A percentile compares a stretch with the other conserved stretches of the same genome.
Conservation (phyloP, 2,329 filamentous ascomycete genomes). For the Fusarium anthophilum region DNA sequence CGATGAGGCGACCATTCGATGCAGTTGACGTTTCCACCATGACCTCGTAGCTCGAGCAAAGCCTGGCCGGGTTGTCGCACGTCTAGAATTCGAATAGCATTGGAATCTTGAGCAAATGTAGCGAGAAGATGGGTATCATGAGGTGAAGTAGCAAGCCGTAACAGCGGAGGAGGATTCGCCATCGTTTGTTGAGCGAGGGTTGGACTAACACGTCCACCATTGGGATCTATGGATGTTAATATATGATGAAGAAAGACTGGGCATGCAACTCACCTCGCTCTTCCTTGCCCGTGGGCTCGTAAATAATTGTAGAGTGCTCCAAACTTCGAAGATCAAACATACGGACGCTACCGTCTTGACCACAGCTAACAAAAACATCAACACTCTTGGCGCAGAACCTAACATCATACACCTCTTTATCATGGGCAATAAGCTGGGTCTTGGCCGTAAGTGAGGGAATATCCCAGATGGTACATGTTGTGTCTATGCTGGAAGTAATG, state of each 20-base stretch:
- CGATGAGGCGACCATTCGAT: slow-evolving; percentile 94
- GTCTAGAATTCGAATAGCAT: slow-evolving; percentile 91
- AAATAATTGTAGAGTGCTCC: slow-evolving; percentile 98
- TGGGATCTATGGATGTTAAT: slow-evolving; percentile 54
- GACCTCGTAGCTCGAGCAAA: slow-evolving; percentile 89
- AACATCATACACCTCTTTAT: slow-evolving; percentile 99
- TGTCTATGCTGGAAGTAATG: slow-evolving; percentile 98
- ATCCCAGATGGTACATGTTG: slow-evolving; percentile 99
- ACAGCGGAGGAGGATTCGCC: slow-evolving; percentile 77
- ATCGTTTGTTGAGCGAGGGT: slow-evolving; percentile 81
- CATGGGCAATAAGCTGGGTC: slow-evolving; percentile 96
- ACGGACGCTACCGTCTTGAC: slow-evolving; percentile 94
- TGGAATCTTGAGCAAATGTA: slow-evolving; percentile 96
- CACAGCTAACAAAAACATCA: slow-evolving; percentile 98
- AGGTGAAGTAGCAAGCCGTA: slow-evolving; percentile 87
- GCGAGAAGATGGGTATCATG: slow-evolving; percentile 95
- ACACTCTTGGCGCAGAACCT: slow-evolving; percentile 97
- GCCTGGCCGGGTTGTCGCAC: slow-evolving; percentile 96
- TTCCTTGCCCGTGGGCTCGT: slow-evolving; percentile 92
- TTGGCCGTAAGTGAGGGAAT: slow-evolving; percentile 98
- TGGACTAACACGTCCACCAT: slow-evolving; percentile 74
- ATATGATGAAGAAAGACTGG: background rate
- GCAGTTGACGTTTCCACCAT: slow-evolving; percentile 85
- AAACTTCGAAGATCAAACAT: slow-evolving; percentile 98
- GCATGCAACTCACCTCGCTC: slow-evolving; percentile 66